Evolutionary conservation across 306 rosid species (phyloP).

Genomic region (Carpinus viminea): DNA sequence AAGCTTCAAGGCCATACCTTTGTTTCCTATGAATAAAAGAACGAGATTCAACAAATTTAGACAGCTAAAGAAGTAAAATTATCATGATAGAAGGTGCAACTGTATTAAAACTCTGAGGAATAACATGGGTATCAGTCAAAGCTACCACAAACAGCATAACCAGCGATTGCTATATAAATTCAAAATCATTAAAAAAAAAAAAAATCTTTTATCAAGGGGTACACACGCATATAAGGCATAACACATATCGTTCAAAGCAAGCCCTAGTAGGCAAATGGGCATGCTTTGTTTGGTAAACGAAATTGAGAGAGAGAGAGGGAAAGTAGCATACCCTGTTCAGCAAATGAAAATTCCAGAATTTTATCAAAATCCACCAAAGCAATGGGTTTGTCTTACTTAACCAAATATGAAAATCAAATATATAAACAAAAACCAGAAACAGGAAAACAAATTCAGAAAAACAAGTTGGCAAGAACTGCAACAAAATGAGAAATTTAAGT

Average conservation of each 20-base stretch:
- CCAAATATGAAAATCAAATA: neutral
- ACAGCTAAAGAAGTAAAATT: neutral
- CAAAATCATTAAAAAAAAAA: neutral
- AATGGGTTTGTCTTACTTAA: neutral
- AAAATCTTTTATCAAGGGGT: neutral
- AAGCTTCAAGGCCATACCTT: neutral
- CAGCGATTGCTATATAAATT: neutral
- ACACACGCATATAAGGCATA: neutral
- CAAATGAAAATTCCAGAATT: neutral
- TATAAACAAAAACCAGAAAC: no score
- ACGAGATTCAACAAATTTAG: neutral
- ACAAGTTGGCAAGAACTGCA: neutral
- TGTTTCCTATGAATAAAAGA: slow-evolving; percentile 15
- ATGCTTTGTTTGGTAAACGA: neutral
- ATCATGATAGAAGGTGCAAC: neutral
- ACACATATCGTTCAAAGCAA: neutral
- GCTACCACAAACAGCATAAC: neutral
- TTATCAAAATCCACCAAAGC: neutral
- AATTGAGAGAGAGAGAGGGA: no score
- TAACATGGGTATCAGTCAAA: neutral
- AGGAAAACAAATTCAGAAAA: neutral
- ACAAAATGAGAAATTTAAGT: neutral
- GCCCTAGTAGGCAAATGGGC: neutral
- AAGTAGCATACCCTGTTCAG: neutral
- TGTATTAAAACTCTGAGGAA: neutral